A percentile compares a stretch with the other conserved stretches of the same genome.
phyloP scores from a whole-genome alignment of 108 stramenopile genomes.

The Stephanodiscus triporus region DNA sequence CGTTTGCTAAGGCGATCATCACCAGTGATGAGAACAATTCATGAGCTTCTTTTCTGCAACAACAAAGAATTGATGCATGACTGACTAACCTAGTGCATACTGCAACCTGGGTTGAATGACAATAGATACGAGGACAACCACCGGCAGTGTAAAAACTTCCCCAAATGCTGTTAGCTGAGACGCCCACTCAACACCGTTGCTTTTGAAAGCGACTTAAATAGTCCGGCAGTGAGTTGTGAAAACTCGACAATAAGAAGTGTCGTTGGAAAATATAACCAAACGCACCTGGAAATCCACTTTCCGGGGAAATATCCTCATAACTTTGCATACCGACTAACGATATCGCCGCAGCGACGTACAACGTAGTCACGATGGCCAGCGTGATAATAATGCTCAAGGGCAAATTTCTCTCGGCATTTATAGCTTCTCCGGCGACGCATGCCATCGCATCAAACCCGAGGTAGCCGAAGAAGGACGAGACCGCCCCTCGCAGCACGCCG shows the following conservation, averaged over 20 bases:
- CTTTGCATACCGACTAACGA: slow-evolving; percentile 85
- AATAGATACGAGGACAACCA: slow-evolving; percentile 90
- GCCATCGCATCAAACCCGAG: slow-evolving; percentile 93
- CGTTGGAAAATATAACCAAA: background rate
- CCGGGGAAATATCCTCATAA: slow-evolving; percentile 53
- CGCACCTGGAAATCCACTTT: slow-evolving; percentile 53
- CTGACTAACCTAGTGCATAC: slow-evolving; percentile 50
- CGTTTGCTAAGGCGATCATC: slow-evolving; percentile 65
- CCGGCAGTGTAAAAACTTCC: slow-evolving; percentile 87
- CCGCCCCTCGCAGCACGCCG: slow-evolving; percentile 76
- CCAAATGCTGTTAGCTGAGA: slow-evolving; percentile 60
- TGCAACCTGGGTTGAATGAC: slow-evolving; percentile 90
- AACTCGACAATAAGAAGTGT: background rate
- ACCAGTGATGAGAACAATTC: background rate
- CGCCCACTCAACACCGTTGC: slow-evolving; percentile 48
- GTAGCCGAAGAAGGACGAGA: slow-evolving; percentile 89
- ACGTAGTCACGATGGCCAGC: slow-evolving; percentile 63
- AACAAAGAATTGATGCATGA: background rate
- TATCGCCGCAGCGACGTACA: slow-evolving; percentile 78
- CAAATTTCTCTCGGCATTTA: slow-evolving; percentile 76
- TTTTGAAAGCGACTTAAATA: slow-evolving; percentile 32
- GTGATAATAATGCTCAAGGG: slow-evolving; percentile 82
- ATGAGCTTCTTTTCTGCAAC: background rate
- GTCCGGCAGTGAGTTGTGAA: background rate
- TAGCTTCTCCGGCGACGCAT: slow-evolving; percentile 86